phyloP scores from a whole-genome alignment of 2,329 filamentous ascomycete species.

The Exophiala oligosperma region DNA sequence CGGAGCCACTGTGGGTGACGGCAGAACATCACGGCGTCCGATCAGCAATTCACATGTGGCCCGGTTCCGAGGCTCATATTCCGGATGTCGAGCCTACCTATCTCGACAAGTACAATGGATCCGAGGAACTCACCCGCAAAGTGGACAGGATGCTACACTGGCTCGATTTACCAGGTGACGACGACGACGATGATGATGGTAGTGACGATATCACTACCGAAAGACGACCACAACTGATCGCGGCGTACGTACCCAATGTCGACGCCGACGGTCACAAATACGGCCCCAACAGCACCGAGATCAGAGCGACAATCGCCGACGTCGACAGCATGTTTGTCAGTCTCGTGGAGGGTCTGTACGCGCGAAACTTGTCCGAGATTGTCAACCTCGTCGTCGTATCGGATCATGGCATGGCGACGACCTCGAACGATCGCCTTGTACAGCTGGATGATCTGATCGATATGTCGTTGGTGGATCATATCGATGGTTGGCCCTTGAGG shows the following conservation, averaged over 20 bases:
- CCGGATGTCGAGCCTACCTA: constrained; percentile 72
- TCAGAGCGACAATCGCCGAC: constrained; percentile 71
- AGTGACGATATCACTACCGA: constrained; percentile 33
- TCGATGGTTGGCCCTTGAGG: constrained; percentile 91
- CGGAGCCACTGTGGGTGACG: constrained; percentile 91
- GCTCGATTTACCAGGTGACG: constrained; percentile 76
- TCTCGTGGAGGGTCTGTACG: constrained; percentile 73
- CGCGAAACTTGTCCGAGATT: constrained; percentile 80
- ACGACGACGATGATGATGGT: constrained; percentile 53
- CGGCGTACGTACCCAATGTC: constrained; percentile 91
- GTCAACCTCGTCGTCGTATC: constrained; percentile 96
- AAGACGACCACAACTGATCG: constrained; percentile 83
- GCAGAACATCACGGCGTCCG: constrained; percentile 79
- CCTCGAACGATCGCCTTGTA: constrained; percentile 73
- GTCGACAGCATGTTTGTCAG: constrained; percentile 80
- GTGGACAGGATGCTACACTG: constrained; percentile 77
- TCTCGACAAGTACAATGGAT: constrained; percentile 80
- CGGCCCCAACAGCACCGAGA: constrained; percentile 94
- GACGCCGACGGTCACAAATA: constrained; percentile 83
- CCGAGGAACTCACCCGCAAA: constrained; percentile 73
- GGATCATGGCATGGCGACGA: constrained; percentile 97
- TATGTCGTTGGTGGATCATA: constrained; percentile 72
- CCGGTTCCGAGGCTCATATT: constrained; percentile 87
- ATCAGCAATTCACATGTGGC: constrained; percentile 97
- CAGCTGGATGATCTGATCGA: constrained; percentile 91